Conservation (phyloP, 1,284 basidiomycete species). For the Coniferiporia sulphurascens region DNA sequence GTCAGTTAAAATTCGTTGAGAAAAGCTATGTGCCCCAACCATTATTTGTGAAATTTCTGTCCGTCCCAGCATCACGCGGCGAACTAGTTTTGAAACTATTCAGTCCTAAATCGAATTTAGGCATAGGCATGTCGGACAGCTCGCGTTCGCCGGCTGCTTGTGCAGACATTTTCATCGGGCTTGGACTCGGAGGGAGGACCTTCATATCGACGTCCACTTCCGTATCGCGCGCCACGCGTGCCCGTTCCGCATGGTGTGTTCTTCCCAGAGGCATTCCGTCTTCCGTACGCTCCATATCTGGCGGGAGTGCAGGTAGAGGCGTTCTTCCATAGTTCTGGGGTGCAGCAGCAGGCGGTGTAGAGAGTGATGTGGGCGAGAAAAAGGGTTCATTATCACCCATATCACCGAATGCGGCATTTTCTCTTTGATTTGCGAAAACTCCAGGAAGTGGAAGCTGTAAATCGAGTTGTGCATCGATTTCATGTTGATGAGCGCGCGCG, state of each 20-base stretch:
- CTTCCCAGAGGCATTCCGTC: constrained; percentile 17
- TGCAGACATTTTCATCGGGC: constrained; percentile 40
- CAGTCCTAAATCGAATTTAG: constrained; percentile 36
- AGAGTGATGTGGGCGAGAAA: constrained; percentile 6
- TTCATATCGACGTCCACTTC: constrained; percentile 41
- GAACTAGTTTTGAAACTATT: constrained; percentile 3
- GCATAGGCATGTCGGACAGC: constrained; percentile 34
- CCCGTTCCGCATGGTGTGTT: constrained; percentile 35
- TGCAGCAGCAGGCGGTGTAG: constrained; percentile 4
- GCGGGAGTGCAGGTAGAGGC: constrained; percentile 8
- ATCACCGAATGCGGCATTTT: background rate
- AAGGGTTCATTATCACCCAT: background rate
- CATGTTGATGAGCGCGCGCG: constrained; percentile 6
- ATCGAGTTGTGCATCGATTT: background rate
- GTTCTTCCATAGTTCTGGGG: constrained; percentile 1
- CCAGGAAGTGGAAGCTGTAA: background rate
- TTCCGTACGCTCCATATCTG: constrained; percentile 14
- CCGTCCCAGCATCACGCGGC: background rate
- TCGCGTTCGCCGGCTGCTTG: constrained; percentile 10
- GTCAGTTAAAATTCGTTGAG: background rate
- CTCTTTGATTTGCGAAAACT: background rate
- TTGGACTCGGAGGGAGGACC: constrained; percentile 58
- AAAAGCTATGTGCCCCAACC: background rate
- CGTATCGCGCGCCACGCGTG: constrained; percentile 30
- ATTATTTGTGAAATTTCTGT: constrained; percentile 4